Evolutionary conservation across 139 green algal genomes (phyloP).

Genomic region (Bryopsis sp.): DNA sequence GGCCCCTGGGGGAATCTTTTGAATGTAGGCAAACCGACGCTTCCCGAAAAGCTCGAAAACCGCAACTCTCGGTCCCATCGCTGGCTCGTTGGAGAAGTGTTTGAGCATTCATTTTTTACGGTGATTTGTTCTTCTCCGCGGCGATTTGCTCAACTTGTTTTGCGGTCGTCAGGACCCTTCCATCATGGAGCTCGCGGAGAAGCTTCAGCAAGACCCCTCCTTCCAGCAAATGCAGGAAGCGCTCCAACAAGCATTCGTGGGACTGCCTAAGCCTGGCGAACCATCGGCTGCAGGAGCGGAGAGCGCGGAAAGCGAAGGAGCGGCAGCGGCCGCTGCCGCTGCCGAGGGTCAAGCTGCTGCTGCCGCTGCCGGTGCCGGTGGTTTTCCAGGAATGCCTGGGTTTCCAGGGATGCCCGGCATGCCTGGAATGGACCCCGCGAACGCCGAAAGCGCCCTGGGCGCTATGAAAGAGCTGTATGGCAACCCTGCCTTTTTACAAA

Average conservation of each 20-base stretch:
- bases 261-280: too few relatives aligned
- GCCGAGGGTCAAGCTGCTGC: background rate
- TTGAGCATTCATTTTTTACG: too few relatives aligned
- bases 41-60: too few relatives aligned
- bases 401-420: constrained; percentile 8
- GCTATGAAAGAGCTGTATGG: constrained; percentile 68
- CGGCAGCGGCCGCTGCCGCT: background rate
- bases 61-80: too few relatives aligned
- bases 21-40: too few relatives aligned
- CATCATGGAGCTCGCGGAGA: constrained; percentile 13
- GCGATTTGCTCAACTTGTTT: too few relatives aligned
- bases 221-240: constrained; percentile 21
- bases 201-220: constrained; percentile 17
- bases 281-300: background rate
- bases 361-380: background rate
- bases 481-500: constrained; percentile 73
- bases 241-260: constrained; percentile 15
- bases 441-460: constrained; percentile 63
- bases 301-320: background rate
- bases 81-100: too few relatives aligned
- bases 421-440: constrained; percentile 20
- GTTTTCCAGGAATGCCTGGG: background rate
- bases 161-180: constrained; percentile 19
- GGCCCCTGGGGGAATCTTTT: too few relatives aligned
- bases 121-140: too few relatives aligned